phyloP scores from a whole-genome alignment of 768 basidiomycete genomes.

The Termitomyces sp. region DNA sequence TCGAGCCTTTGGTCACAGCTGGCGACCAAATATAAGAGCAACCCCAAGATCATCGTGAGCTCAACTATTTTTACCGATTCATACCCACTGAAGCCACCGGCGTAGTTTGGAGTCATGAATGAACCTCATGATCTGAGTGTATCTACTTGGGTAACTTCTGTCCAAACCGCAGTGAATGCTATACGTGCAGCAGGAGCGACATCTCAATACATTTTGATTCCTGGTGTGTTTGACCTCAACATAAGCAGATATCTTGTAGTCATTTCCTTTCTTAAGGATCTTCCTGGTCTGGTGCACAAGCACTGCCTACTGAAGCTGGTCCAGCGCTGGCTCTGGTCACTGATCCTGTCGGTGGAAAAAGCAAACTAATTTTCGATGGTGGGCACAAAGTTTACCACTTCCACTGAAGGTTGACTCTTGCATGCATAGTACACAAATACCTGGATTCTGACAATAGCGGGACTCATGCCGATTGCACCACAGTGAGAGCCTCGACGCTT shows the following conservation, averaged over 20 bases:
- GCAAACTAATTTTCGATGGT: conserved; percentile 47
- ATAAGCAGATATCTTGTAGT: background rate
- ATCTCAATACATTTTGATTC: conserved; percentile 49
- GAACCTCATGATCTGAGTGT: conserved; percentile 55
- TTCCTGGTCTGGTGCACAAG: conserved; percentile 24
- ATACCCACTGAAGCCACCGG: background rate
- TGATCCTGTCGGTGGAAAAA: conserved; percentile 35
- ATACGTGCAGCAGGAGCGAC: conserved; percentile 54
- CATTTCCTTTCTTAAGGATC: conserved; percentile 14
- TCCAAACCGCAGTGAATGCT: conserved; percentile 54
- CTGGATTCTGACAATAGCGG: conserved; percentile 49
- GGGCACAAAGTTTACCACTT: background rate
- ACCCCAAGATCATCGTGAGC: conserved; percentile 38
- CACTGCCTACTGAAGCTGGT: conserved; percentile 40
- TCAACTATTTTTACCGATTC: conserved; percentile 16
- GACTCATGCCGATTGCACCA: conserved; percentile 29
- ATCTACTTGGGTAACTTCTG: conserved; percentile 37
- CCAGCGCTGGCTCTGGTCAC: conserved; percentile 35
- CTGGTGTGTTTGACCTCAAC: conserved; percentile 33
- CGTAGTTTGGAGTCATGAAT: conserved; percentile 41
- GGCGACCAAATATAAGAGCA: conserved; percentile 39
- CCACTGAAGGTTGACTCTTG: background rate
- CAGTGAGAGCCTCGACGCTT: conserved; percentile 10
- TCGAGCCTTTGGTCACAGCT: conserved; percentile 48
- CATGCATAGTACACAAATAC: conserved; percentile 47